phyloP scores from a whole-genome alignment of 352 stramenopile genomes.

The Phytophthora chlamydospora region DNA sequence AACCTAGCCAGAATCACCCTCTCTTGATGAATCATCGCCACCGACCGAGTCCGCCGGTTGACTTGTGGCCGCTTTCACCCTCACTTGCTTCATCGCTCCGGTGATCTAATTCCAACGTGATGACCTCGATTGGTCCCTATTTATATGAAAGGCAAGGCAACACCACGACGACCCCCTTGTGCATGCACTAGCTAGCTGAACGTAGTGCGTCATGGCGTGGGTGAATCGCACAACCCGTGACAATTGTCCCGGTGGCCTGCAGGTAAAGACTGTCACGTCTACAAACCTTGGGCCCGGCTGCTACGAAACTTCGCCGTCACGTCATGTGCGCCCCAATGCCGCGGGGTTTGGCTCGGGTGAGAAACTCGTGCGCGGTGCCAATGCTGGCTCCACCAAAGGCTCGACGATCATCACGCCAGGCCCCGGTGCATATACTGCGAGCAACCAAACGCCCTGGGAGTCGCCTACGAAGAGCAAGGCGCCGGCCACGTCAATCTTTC shows the following conservation, averaged over 20 bases:
- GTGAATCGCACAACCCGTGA: conserved; percentile 72
- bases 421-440: conserved; percentile 51
- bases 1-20: too few relatives aligned
- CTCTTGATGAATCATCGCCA: too few relatives aligned
- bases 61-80: too few relatives aligned
- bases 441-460: conserved; percentile 58
- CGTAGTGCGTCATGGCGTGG: conserved; percentile 57
- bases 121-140: conserved; percentile 7
- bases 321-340: conserved; percentile 56
- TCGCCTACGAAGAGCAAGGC: conserved; percentile 61
- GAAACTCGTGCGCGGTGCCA: conserved; percentile 49
- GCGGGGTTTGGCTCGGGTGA: conserved; percentile 63
- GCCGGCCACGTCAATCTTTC: conserved; percentile 40
- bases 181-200: conserved; percentile 2
- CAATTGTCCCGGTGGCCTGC: conserved; percentile 47
- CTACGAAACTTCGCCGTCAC: conserved; percentile 58
- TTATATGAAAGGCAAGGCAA: neutral
- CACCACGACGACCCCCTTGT: neutral
- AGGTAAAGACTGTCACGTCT: conserved; percentile 31
- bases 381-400: conserved; percentile 37
- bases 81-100: too few relatives aligned
- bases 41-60: too few relatives aligned
- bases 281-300: conserved; percentile 57
- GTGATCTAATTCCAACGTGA: conserved; percentile 5
- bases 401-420: conserved; percentile 62